Percentiles rank a stretch among this genome's conserved stretches.
Conservation (phyloP, 495 filamentous ascomycete species). For the Extremus antarcticus region DNA sequence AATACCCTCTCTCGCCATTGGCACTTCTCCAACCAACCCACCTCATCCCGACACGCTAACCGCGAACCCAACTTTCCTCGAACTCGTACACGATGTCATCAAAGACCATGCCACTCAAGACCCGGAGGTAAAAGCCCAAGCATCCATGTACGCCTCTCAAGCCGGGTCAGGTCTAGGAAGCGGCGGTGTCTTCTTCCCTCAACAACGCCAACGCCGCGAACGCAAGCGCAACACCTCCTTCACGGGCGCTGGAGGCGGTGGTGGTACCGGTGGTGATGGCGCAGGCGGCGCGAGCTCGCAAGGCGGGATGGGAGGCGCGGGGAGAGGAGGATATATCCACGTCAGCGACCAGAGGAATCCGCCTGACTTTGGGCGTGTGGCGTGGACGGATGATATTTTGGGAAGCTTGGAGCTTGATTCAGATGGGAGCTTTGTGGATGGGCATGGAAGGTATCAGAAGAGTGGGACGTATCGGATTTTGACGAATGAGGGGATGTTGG, state of each 20-base stretch:
- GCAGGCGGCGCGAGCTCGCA: slow-evolving; percentile 70
- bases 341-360: slow-evolving; percentile 71
- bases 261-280: slow-evolving; percentile 39
- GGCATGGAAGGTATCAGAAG: slow-evolving; percentile 47
- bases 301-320: slow-evolving; percentile 72
- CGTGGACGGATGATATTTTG: slow-evolving; percentile 84
- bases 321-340: slow-evolving; percentile 81
- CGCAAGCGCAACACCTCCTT: slow-evolving; percentile 18
- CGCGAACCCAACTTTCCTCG: slow-evolving; percentile 66
- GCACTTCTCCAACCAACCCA: slow-evolving; percentile 58
- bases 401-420: slow-evolving; percentile 82
- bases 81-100: slow-evolving; percentile 64
- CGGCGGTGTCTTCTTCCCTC: slow-evolving; percentile 52
- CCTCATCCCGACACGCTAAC: slow-evolving; percentile 66
- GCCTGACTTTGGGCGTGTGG: slow-evolving; percentile 83
- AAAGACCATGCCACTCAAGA: slow-evolving; percentile 59
- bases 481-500: slow-evolving; percentile 59
- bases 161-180: slow-evolving; percentile 59
- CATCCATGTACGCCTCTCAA: slow-evolving; percentile 66
- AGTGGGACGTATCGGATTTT: slow-evolving; percentile 60
- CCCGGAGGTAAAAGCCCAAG: slow-evolving; percentile 61
- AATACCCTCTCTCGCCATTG: slow-evolving; percentile 57
- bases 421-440: slow-evolving; percentile 56
- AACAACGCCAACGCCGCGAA: no score
- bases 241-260: slow-evolving; percentile 28